Conservation (phyloP, 1,284 basidiomycete species). For the Cryptococcus floricola region DNA sequence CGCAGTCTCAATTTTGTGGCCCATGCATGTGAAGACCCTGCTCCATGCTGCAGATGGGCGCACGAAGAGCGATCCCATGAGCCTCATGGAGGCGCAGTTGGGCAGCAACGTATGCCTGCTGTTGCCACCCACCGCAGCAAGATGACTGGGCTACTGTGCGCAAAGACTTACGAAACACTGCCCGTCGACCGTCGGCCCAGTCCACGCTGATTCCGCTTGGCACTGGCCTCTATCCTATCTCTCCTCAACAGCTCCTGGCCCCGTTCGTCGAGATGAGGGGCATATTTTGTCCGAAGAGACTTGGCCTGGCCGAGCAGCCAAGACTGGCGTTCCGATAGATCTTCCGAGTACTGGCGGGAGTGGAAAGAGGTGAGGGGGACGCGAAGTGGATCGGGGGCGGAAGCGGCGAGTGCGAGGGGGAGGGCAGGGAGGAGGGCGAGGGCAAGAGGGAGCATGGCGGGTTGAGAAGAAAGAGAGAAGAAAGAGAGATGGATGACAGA, state of each 20-base stretch:
- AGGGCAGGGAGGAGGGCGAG: conserved; percentile 3
- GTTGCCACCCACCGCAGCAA: background rate
- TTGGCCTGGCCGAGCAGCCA: conserved; percentile 34
- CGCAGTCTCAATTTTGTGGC: background rate
- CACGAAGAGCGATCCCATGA: background rate
- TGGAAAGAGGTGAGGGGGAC: conserved; percentile 17
- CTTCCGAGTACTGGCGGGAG: conserved; percentile 27
- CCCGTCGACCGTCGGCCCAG: conserved; percentile 12
- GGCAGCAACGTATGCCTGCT: background rate
- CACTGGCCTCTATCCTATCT: conserved; percentile 19
- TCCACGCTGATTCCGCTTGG: conserved; percentile 9
- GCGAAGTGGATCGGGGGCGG: conserved; percentile 1
- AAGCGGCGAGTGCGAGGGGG: conserved; percentile 1
- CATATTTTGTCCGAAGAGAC: conserved; percentile 34
- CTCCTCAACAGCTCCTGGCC: conserved; percentile 19
- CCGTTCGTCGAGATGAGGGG: conserved; percentile 21
- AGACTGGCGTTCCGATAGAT: conserved; percentile 25
- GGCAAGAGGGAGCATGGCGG: conserved; percentile 5
- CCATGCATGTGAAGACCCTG: background rate
- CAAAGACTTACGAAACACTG: conserved; percentile 15
- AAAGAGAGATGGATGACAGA: background rate
- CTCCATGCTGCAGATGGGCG: too few species aligned
- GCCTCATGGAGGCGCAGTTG: background rate
- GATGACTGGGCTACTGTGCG: background rate
- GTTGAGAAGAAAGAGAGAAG: background rate